phyloP scores from a whole-genome alignment of 352 stramenopile species.

The Phytophthora meadii region DNA sequence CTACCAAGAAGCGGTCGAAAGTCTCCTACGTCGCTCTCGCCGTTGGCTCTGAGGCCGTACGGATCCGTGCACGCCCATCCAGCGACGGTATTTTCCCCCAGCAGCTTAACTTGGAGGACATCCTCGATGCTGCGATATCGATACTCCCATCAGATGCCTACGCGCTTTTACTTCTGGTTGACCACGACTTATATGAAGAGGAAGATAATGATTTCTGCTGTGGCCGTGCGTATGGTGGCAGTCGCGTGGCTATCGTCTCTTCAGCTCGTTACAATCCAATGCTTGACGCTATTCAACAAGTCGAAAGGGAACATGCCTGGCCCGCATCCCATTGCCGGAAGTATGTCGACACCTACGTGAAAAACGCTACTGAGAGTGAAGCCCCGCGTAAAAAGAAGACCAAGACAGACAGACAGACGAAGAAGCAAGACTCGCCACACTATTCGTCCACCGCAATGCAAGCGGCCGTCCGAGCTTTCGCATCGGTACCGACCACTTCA shows the following conservation, averaged over 20 bases:
- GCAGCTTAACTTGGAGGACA: conserved; percentile 30
- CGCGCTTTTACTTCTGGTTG: conserved; percentile 28
- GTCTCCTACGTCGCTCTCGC: conserved; percentile 20
- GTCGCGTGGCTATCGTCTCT: conserved; percentile 28
- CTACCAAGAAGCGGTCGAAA: conserved; percentile 23
- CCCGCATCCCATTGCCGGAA: conserved; percentile 24
- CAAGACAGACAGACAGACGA: neutral
- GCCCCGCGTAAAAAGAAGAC: conserved; percentile 14
- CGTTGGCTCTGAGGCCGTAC: conserved; percentile 27
- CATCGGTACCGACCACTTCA: conserved; percentile 5
- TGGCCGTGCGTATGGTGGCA: conserved; percentile 29
- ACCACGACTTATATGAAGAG: conserved; percentile 33
- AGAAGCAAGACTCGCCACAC: neutral
- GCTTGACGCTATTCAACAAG: conserved; percentile 13
- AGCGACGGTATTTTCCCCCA: conserved; percentile 21
- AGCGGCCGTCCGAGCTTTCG: conserved; percentile 17
- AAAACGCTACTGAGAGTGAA: neutral
- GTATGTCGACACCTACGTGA: conserved; percentile 22
- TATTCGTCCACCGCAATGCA: conserved; percentile 10
- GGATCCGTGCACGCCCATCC: conserved; percentile 25
- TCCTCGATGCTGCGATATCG: conserved; percentile 26
- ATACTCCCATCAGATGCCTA: conserved; percentile 24
- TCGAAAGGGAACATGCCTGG: conserved; percentile 32
- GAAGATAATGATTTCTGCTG: conserved; percentile 35
- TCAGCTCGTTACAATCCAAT: conserved; percentile 29